Base-by-base conservation (phyloP, 2,329 filamentous ascomycete species). In the Nannizziopsis arthrosporioides region DNA sequence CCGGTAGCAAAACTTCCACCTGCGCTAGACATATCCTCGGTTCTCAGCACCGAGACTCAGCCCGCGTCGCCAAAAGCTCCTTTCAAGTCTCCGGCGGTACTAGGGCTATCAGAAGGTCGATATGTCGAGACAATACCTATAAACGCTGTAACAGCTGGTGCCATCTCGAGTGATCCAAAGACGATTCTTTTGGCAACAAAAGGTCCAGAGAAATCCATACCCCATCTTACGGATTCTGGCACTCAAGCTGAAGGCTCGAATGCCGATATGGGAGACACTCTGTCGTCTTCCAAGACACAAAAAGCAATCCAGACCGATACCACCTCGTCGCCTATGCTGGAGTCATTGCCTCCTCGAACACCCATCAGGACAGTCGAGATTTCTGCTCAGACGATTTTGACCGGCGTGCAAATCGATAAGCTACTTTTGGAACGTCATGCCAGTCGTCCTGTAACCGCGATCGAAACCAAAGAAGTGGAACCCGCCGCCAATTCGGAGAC, bases 311-410 rank as follows among this genome's bases (percentile, higher is more conserved):
- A 41, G 31, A 42, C 37, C 15, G 7, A 30, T n/a, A 3, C 15
- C 2, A 15, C 32, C 39, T 27, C 36, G 17, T 1, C 11, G 10
- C 15, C 38, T 7, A 14, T n/a, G 11, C 1, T 17, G 15, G 32
- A 38, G 40, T 1, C 4, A 15, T 22, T 12, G 12, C 3, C 30
- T 11, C 36, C 50, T 42, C 31, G 39, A n/a, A 37, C 51, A 57
- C 63, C 61, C 17, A 53, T 68, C 36, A 63, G 68, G 47, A 82
- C 74, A 52, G 69, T 73, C 15, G 86, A 94, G 57, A 82, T 84
- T 55, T 78, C 81, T 46, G 83, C 84, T 11, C 90, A 95, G 67
- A 95, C 89, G 18, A 74, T 82, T 35, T 72, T 95, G 27, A 93
- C 87, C n/a, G 78, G 85, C 0, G 78, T 84, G 43, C 81, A 84